Evolutionary conservation across 2,329 filamentous ascomycete species (phyloP), one percentile per base, ranked within the genome.

Genomic region (Monosporascus sp.): DNA sequence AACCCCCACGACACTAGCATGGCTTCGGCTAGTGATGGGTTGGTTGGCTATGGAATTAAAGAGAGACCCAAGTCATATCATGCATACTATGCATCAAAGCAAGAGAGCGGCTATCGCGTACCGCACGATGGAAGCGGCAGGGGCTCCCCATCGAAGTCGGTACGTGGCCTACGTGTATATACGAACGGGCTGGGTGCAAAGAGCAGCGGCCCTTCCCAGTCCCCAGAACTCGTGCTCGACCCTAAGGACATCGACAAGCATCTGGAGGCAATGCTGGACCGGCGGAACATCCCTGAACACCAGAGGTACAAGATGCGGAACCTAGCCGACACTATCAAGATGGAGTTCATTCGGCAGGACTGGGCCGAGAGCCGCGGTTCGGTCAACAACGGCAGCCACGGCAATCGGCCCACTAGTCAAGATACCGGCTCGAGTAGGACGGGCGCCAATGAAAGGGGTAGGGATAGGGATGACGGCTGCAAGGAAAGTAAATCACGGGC

Each of bases 221-320:
- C 52, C 67, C 74, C 83, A 5, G 87, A 89, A 46, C 66, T 66
- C 7, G 55, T 62, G n/a, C 70, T 84, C 31, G 74, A 80, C 52
- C 74, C 77, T n/a, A 74, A 77, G 61, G 75, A 84, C 57, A 78
- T 85, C 41, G 75, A 81, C 56, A 72, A 70, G 53, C 80, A 84
- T 57, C 76, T 84, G 48, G 82, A 86, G 62, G 82, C 79, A 3
- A 78, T 84, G 70, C 69, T 96, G 70, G 91, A 96, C 68, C 85
- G 92, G 18, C 83, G 93, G 58, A 96, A 97, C 64, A 96, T 97
- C 51, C 92, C 93, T 3, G 89, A 95, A 65, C 89, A 96, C 59
- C 91, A 96, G 78, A 82, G 93, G 52, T 91, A 93, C 70, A 95
- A 95, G 74, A 97, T 99, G 91, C 84, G 93, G 46, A 92, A 86